A percentile compares a stretch with the other conserved stretches of the same genome.
phyloP scores from a whole-genome alignment of 73 alveolate genomes.

The Tetrahymena thermophila region DNA sequence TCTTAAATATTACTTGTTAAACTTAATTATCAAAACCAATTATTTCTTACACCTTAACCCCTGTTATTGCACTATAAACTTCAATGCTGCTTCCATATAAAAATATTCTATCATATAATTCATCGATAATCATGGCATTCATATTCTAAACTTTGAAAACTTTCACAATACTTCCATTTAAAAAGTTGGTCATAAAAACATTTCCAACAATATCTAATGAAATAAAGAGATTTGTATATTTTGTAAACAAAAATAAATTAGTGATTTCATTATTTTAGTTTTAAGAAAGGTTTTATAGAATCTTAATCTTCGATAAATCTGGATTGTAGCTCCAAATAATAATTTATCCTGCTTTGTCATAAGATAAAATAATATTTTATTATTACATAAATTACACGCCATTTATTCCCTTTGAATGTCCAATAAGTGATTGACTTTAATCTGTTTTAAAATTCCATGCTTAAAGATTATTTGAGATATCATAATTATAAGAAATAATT shows the following conservation, averaged over 20 bases:
- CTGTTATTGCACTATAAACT: not conserved
- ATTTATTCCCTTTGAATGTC: not conserved
- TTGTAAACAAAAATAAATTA: not conserved
- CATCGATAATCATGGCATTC: not conserved
- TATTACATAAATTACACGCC: not conserved
- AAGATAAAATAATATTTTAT: not conserved
- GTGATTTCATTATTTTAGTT: not conserved
- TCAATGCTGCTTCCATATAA: not conserved
- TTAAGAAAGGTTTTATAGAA: not conserved
- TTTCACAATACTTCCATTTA: not conserved
- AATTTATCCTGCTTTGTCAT: not conserved
- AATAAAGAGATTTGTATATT: not conserved
- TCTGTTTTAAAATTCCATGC: not conserved
- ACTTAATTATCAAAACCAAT: not conserved
- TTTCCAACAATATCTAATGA: not conserved
- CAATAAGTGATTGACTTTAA: not conserved
- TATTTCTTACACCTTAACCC: not conserved
- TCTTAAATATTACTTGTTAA: not conserved
- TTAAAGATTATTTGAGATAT: not conserved
- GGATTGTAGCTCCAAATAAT: not conserved
- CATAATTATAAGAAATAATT: not conserved
- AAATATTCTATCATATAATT: not conserved
- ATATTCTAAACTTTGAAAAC: not conserved
- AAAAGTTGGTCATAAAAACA: not conserved
- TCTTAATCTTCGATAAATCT: not conserved